Evolutionary conservation across 176 grass and related monocot species (phyloP), one percentile per base, ranked within the genome.

Genomic region (Carex cristatella): DNA sequence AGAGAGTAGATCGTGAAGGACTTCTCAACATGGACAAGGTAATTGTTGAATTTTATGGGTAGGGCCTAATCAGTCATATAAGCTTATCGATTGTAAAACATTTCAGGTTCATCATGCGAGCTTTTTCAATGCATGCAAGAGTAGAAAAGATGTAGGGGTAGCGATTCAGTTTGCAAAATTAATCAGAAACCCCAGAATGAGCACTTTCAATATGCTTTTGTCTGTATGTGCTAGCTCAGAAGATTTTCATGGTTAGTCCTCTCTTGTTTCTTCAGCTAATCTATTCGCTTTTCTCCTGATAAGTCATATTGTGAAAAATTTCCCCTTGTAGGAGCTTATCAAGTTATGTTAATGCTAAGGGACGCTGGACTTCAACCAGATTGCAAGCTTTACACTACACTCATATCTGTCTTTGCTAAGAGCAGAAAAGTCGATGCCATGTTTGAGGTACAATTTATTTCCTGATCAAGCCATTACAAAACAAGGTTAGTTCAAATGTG

Each of bases 371-470:
- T 98, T 49, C 91, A 93, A 86, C 95, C 95, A 83, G 95, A 98
- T 86, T 98, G 92, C 85, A 98, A 98, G 61, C 92, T 98, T 86
- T 98, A 98, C 62, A 98, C 95, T 15, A 98, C 95, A 40, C 81
- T 98, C 69, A 94, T 98, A 89, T 94, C 95, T 83, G 92, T 92
- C 84, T 98, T 91, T 85, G 95, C 88, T 40, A 98, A 98, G 79
- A 94, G 91, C 86, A 86, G 95, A 92, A 98, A 98, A 94, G 92
- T 98, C 86, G 95, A 98, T 89, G 91, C 95, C 54, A 98, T 98
- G 95, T 98, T 98, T 86, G 92, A 98, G 89, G 95, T 93, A 91
- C 87, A 79, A 49, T 53, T 76, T 76, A 4, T 77, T 30, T 32
- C 0, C 49, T 56, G 2, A 54, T 77, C 12, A 77, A 56, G 23